Evolutionary conservation across 257 asterid species (phyloP).

Genomic region (Solanum virginianum): DNA sequence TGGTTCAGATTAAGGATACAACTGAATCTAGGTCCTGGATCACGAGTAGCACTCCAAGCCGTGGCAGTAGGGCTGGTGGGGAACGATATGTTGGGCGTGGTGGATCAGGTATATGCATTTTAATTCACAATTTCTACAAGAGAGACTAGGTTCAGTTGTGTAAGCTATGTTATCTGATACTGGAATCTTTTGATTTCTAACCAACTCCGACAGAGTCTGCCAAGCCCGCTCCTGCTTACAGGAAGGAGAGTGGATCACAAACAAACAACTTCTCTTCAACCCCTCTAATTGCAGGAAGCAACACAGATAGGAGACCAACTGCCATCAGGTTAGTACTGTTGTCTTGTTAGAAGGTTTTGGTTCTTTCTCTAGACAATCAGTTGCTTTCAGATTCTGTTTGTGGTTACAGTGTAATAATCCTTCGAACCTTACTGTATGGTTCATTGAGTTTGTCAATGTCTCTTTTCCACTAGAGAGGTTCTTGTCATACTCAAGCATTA

Average conservation of each 20-base stretch:
- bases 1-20: constrained; percentile 55
- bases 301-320: constrained; percentile 32
- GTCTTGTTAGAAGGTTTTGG: background rate
- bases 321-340: constrained; percentile 31
- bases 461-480: background rate
- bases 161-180: background rate
- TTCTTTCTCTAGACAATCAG: background rate
- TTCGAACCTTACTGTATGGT: background rate
- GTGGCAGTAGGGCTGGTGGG: constrained; percentile 45
- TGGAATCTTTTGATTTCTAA: background rate
- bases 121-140: background rate
- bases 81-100: constrained; percentile 51
- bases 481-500: background rate
- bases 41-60: constrained; percentile 38
- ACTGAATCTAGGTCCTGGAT: constrained; percentile 49
- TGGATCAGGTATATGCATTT: constrained; percentile 39
- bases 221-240: constrained; percentile 35
- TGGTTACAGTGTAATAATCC: background rate
- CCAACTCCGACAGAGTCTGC: constrained; percentile 28
- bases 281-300: constrained; percentile 29
- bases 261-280: constrained; percentile 30
- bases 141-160: background rate
- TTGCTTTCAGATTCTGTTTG: background rate
- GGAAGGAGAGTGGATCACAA: constrained; percentile 59
- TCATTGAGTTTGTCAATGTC: background rate